A percentile compares a stretch with the other conserved stretches of the same genome.
These are phyloP conservation scores for Pseudomassariella vexata DNA, from an alignment of 2,329 filamentous ascomycete species.

Conservation along the genomic window DNA sequence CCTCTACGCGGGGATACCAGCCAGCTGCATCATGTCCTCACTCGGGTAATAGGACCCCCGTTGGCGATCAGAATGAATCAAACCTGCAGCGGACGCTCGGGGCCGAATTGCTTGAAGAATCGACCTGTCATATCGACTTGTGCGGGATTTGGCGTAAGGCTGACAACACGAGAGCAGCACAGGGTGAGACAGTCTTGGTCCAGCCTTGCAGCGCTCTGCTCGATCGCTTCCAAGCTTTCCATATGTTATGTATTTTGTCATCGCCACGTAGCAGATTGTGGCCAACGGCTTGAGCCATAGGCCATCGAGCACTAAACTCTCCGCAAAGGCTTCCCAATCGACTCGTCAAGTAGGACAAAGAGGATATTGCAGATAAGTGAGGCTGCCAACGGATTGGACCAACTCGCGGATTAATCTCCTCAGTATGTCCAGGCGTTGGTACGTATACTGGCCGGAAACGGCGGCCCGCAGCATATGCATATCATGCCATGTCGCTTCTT, in stretches of 20 bases:
- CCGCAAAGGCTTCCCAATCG: background rate
- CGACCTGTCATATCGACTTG: too few species aligned
- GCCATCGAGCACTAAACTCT: background rate
- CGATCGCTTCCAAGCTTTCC: background rate
- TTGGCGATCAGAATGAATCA: too few species aligned
- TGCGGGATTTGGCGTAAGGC: too few species aligned
- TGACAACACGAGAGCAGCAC: background rate
- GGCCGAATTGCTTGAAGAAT: too few species aligned
- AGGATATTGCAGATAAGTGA: slow-evolving; percentile 5
- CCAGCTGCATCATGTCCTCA: too few species aligned
- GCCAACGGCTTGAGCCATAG: background rate
- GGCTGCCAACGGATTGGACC: slow-evolving; percentile 5
- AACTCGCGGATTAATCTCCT: background rate
- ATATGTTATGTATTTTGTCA: too few species aligned
- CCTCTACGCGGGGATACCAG: too few species aligned
- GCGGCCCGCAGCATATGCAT: slow-evolving; percentile 1
- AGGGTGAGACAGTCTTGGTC: background rate
- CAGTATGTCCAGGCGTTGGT: background rate
- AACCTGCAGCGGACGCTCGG: too few species aligned
- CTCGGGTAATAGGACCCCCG: too few species aligned
- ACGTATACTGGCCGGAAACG: slow-evolving; percentile 3
- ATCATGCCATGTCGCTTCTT: background rate
- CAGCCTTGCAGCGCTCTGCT: background rate
- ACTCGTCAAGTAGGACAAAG: slow-evolving; percentile 1
- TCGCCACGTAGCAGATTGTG: too few species aligned